These are phyloP conservation scores for Pichia cephalocereana DNA, from an alignment of 805 yeast species.

Conservation along the genomic window DNA sequence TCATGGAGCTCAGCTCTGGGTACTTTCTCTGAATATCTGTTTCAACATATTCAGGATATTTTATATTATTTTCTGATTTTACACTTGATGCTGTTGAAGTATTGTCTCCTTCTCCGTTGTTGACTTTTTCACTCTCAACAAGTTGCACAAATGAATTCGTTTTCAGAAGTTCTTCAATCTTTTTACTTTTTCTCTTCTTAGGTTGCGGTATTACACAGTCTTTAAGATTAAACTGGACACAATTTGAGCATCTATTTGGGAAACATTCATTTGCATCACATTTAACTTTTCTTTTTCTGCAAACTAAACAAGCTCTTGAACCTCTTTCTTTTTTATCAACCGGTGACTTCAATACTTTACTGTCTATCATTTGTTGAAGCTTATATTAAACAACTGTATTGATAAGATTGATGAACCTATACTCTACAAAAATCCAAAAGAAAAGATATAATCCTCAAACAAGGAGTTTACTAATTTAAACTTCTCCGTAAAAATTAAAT, in stretches of 20 bases:
- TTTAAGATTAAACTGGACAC: slow-evolving; percentile 55
- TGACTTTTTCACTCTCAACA: neutral
- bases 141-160: slow-evolving; percentile 7
- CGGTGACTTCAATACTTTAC: too few relatives aligned
- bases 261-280: slow-evolving; percentile 56
- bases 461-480: too few relatives aligned
- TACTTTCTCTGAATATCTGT: slow-evolving; percentile 16
- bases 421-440: too few relatives aligned
- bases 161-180: slow-evolving; percentile 15
- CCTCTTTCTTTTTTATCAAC: neutral
- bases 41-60: slow-evolving; percentile 12
- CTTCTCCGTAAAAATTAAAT: too few relatives aligned
- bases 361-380: too few relatives aligned
- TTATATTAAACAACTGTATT: too few relatives aligned
- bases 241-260: slow-evolving; percentile 51
- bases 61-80: too few relatives aligned
- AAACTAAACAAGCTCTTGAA: slow-evolving; percentile 65
- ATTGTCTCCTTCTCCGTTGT: too few relatives aligned
- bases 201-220: slow-evolving; percentile 59
- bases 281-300: slow-evolving; percentile 71
- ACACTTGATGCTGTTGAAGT: too few relatives aligned
- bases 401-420: too few relatives aligned
- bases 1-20: slow-evolving; percentile 16
- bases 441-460: too few relatives aligned
- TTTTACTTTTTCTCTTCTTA: slow-evolving; percentile 18